These are phyloP conservation scores for Hippophae rhamnoides DNA, from an alignment of 306 rosid species.

Conservation along the genomic window DNA sequence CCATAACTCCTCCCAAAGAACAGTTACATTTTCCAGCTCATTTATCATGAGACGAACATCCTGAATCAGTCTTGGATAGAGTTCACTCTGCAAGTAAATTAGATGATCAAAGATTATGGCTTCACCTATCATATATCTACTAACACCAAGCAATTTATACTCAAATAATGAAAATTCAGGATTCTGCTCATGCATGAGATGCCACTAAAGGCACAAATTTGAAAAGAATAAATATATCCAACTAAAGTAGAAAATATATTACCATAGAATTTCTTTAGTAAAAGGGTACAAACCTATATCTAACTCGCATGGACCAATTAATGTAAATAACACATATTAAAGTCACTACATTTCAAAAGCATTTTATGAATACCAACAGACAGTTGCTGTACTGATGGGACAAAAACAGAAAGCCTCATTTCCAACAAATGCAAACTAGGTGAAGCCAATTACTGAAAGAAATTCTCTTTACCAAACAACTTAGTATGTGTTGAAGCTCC, in stretches of 20 bases:
- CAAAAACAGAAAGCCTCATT: no score
- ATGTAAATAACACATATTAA: neutral
- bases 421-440: no score
- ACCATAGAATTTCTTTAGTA: neutral
- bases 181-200: neutral
- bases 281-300: neutral
- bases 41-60: conserved; percentile 90
- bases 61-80: conserved; percentile 76
- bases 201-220: neutral
- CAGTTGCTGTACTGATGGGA: no score
- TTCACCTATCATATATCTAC: conserved; percentile 18
- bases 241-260: neutral
- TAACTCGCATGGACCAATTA: neutral
- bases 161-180: conserved; percentile 10
- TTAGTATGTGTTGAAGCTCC: conserved; percentile 79
- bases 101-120: neutral
- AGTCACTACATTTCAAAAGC: neutral
- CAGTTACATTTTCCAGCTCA: conserved; percentile 94
- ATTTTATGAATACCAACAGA: neutral
- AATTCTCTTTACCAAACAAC: conserved; percentile 64
- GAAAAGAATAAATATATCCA: neutral
- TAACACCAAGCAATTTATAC: conserved; percentile 14
- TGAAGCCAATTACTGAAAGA: conserved; percentile 16
- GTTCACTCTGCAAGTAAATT: conserved; percentile 62
- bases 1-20: conserved; percentile 99